phyloP scores from a whole-genome alignment of 257 asterid genomes.

The Euphrasia confusa region DNA sequence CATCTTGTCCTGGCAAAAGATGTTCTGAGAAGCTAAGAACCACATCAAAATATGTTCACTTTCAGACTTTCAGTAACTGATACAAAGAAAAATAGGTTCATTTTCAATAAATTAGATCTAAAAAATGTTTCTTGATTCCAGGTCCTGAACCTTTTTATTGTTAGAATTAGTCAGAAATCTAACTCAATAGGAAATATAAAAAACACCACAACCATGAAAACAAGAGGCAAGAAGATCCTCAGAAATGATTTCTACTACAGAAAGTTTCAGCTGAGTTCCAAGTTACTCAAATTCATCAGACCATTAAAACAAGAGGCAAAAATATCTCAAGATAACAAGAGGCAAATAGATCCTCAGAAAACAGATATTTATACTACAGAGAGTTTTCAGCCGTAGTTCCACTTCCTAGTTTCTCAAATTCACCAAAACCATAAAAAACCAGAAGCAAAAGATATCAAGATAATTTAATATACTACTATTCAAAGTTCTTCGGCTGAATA shows the following conservation, averaged over 20 bases:
- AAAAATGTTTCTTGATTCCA: slow-evolving; percentile 1
- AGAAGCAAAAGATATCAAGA: no score
- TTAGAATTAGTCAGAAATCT: no score
- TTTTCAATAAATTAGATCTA: no score
- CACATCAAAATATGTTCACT: slow-evolving; percentile 3
- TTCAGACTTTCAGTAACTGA: slow-evolving; percentile 11
- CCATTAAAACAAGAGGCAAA: neutral
- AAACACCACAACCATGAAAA: neutral
- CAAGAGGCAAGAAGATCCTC: slow-evolving; percentile 4
- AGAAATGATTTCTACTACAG: neutral
- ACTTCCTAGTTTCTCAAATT: no score
- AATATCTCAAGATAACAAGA: slow-evolving; percentile 4
- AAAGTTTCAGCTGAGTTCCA: slow-evolving; percentile 7
- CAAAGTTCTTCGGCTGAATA: slow-evolving; percentile 11
- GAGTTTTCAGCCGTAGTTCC: no score
- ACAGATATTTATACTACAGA: no score
- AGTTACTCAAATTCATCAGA: slow-evolving; percentile 2
- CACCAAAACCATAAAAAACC: no score
- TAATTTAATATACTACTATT: neutral
- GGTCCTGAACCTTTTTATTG: neutral
- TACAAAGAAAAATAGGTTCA: neutral
- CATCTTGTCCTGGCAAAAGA: neutral
- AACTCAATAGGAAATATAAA: neutral
- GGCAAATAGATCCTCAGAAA: no score
- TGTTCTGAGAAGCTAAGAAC: neutral